Conservation (phyloP, 164 flowering plant species). For the Paratinospora sagittata region DNA sequence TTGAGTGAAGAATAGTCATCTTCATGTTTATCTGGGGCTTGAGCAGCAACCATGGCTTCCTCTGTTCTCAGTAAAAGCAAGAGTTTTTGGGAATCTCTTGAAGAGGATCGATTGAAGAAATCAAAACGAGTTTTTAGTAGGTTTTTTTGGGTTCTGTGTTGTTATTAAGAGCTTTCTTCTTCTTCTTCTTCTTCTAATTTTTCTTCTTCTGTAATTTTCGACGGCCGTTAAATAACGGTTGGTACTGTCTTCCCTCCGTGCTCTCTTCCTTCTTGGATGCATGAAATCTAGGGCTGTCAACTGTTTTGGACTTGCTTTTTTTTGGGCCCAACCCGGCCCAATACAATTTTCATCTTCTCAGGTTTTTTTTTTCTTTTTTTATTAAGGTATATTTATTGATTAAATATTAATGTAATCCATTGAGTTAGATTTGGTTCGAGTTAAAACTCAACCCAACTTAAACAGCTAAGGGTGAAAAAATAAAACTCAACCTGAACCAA, state of each 20-base stretch:
- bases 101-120: no score
- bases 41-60: slow-evolving; percentile 13
- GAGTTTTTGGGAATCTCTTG: no score
- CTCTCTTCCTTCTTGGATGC: background rate
- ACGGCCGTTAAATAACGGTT: slow-evolving; percentile 25
- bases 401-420: no score
- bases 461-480: no score
- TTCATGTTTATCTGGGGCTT: background rate
- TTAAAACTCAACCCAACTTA: no score
- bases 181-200: background rate
- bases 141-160: background rate
- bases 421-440: no score
- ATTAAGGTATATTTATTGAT: no score
- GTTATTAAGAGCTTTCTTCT: background rate
- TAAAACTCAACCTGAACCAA: background rate
- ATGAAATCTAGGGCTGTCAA: slow-evolving; percentile 6
- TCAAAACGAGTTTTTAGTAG: background rate
- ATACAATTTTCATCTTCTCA: no score
- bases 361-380: no score
- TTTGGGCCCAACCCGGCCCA: background rate
- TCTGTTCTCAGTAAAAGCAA: no score
- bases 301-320: background rate
- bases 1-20: slow-evolving; percentile 38
- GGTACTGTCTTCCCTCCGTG: slow-evolving; percentile 2
- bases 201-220: slow-evolving; percentile 3